These are phyloP conservation scores for Erodium texanum DNA, from an alignment of 441 rosid genomes.

Conservation along the genomic window DNA sequence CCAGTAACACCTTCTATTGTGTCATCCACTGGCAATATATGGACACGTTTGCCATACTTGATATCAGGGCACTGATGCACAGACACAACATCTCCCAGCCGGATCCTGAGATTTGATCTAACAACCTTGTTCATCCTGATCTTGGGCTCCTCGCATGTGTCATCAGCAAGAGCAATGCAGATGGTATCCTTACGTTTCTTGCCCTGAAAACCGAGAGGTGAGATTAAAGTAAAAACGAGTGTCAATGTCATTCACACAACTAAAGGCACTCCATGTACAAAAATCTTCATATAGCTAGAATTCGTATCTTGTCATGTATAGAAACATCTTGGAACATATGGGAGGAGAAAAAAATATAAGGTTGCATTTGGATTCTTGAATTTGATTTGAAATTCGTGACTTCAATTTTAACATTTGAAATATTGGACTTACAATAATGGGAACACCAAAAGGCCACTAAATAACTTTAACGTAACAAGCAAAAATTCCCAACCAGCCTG, in stretches of 20 bases:
- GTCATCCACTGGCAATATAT: constrained; percentile 15
- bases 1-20: constrained; percentile 14
- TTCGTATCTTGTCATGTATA: background rate
- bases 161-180: constrained; percentile 9
- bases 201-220: background rate
- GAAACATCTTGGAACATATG: background rate
- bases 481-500: too few species aligned
- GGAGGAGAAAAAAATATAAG: background rate
- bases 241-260: background rate
- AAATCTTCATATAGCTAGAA: background rate
- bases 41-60: constrained; percentile 10
- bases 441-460: background rate
- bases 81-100: constrained; percentile 12
- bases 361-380: background rate
- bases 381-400: background rate
- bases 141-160: constrained; percentile 7
- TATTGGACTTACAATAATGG: background rate
- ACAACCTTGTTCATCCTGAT: too few species aligned
- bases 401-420: background rate
- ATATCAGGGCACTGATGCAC: constrained; percentile 6
- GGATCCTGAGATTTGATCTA: constrained; percentile 8
- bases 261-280: background rate
- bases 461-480: background rate
- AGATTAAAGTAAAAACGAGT: background rate
- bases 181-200: constrained; percentile 15